Base-by-base conservation (phyloP, 2,329 filamentous ascomycete genomes). In the Xylaria sp. region DNA sequence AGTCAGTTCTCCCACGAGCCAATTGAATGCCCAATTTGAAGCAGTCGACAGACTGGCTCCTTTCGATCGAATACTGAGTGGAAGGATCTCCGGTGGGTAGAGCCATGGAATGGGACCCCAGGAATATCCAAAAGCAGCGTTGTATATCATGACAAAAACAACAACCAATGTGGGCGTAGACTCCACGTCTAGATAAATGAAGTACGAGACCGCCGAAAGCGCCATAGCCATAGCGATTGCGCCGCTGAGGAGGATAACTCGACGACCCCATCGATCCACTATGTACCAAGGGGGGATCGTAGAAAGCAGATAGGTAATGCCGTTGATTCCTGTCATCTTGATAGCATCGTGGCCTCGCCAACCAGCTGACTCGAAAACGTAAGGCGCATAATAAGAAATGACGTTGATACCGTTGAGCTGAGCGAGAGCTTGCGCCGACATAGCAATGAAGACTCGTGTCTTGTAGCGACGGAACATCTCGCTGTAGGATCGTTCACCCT, bases 361-460 rank as follows among this genome's bases (percentile, higher is more conserved):
- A n/a, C 96, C 95, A 44, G 96, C 96, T 68, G 94, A 94, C 81
- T 97, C 94, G 76, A 99, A 98, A 17, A 98, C 95, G 65, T 97
- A 89, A 0, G 96, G 96, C 0, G 96, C 96, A 78, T 99, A 99
- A 85, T 98, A 99, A 1, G 95, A 98, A 72, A 99, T 99, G 79
- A 99, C 96, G 81, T 99, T 99, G 84, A 99, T 99, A 73, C 96
- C 96, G 83, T 98, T 98, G 63, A 99, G 89, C 81, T 99, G 96
- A 33, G 96, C 96, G 72, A 99, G 88, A 6, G 91, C 94, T 81
- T 98, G 96, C 4, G 96, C 96, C 40, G 95, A 98, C 96, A 98
- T 98, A 81, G 96, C 96, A 79, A 98, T 98, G 77, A 98, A 93
- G 72, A 98, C 95, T 62, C 96, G 93, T 76, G 92, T 96, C 78